These are phyloP conservation scores for Penicillium odoratum DNA, from an alignment of 495 filamentous ascomycete genomes.

Conservation along the genomic window DNA sequence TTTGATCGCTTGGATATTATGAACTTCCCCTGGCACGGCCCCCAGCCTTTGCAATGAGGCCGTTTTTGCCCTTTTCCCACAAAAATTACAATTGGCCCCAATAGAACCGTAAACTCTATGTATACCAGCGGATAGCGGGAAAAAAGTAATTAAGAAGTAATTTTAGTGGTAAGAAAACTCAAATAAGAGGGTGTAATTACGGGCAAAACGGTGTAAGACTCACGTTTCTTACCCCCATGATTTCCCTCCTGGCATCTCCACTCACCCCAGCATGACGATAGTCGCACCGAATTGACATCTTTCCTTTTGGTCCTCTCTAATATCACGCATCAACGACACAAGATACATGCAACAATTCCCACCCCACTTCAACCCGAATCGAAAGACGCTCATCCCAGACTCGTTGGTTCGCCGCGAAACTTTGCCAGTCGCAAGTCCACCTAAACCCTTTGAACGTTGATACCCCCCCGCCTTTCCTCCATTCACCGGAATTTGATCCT, in stretches of 20 bases:
- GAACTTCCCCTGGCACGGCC: not conserved
- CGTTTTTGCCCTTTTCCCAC: not conserved
- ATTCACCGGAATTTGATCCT: conserved; percentile 1
- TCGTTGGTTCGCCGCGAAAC: conserved; percentile 6
- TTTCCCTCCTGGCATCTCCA: conserved; percentile 33
- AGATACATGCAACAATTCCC: not conserved
- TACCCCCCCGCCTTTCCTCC: conserved; percentile 11
- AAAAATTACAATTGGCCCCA: conserved; percentile 12
- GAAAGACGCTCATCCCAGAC: not conserved
- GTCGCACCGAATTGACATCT: conserved; percentile 23
- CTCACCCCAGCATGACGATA: conserved; percentile 35
- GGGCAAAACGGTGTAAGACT: conserved; percentile 7
- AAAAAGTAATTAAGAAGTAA: not conserved
- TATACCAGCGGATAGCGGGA: not conserved
- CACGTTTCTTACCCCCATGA: conserved; percentile 23
- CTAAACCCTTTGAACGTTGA: conserved; percentile 16
- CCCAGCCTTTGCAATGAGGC: not conserved
- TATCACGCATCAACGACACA: not conserved
- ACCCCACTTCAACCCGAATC: not conserved
- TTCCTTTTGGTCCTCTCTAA: conserved; percentile 4
- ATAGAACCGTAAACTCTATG: conserved; percentile 1
- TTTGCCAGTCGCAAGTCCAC: conserved; percentile 16
- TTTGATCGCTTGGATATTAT: no score
- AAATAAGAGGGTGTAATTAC: conserved; percentile 16
- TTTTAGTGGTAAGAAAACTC: conserved; percentile 6